Evolutionary conservation across 495 filamentous ascomycete genomes (phyloP).

Genomic region (Penicillium riverlandense): DNA sequence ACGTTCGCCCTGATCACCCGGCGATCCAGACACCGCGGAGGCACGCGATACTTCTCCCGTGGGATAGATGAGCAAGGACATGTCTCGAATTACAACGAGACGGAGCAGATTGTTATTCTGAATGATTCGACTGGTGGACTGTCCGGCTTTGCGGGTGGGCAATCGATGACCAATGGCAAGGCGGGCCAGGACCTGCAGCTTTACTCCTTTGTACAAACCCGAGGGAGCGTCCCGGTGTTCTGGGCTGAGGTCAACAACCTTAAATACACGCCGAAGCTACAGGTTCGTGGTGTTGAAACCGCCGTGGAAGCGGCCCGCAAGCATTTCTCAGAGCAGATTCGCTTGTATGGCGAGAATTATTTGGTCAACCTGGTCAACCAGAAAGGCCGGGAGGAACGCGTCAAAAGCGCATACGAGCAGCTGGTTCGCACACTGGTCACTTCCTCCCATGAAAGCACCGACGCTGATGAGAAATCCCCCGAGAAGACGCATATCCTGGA

Average conservation of each 20-base stretch:
- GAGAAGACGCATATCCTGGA: constrained; percentile 81
- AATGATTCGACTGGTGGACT: constrained; percentile 70
- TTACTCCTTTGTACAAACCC: constrained; percentile 88
- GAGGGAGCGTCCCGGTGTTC: constrained; percentile 88
- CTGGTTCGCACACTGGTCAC: constrained; percentile 68
- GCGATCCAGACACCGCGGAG: constrained; percentile 75
- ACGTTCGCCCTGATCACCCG: constrained; percentile 85
- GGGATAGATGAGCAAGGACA: constrained; percentile 90
- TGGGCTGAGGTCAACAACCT: constrained; percentile 94
- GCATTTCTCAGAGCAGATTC: constrained; percentile 90
- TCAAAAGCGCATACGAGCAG: constrained; percentile 91
- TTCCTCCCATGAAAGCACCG: constrained; percentile 54
- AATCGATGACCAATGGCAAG: constrained; percentile 65
- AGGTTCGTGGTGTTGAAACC: constrained; percentile 78
- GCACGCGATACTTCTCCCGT: constrained; percentile 89
- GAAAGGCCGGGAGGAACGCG: constrained; percentile 74
- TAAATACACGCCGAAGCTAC: constrained; percentile 80
- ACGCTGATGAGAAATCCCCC: constrained; percentile 48
- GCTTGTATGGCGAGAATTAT: constrained; percentile 90
- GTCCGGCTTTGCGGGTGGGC: constrained; percentile 74
- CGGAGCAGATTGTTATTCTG: constrained; percentile 81
- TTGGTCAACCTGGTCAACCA: constrained; percentile 96
- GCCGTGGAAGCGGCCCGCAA: constrained; percentile 68
- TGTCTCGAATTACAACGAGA: constrained; percentile 97
- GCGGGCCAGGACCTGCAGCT: constrained; percentile 74